Evolutionary conservation across 2,329 filamentous ascomycete species (phyloP).

Genomic region (Aspergillus alliaceus): DNA sequence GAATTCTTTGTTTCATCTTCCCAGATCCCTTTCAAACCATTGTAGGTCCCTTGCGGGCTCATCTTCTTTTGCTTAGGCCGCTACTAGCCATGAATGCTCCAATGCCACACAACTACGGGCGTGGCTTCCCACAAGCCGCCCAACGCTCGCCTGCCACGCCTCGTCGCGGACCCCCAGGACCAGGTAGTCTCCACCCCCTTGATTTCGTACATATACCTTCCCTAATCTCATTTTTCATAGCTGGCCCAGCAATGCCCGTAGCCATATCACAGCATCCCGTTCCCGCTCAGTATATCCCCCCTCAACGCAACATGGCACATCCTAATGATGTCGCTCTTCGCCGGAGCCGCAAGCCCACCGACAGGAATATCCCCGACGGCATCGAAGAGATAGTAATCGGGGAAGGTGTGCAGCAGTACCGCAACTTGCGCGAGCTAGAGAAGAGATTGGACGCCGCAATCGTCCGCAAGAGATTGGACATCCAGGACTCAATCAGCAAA

Average conservation of each 20-base stretch:
- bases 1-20: constrained; percentile 13
- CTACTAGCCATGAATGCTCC: constrained; percentile 37
- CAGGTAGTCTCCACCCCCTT: constrained; percentile 32
- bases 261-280: constrained; percentile 39
- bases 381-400: constrained; percentile 80
- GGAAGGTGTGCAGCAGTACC: constrained; percentile 79
- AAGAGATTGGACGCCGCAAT: constrained; percentile 86
- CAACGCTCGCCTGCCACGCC: constrained; percentile 45
- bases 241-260: constrained; percentile 35
- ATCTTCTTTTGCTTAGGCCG: not conserved
- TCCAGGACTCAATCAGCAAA: constrained; percentile 76
- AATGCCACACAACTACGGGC: constrained; percentile 44
- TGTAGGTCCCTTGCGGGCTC: constrained; percentile 5
- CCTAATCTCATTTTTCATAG: constrained; percentile 14
- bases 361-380: constrained; percentile 91
- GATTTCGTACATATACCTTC: constrained; percentile 12
- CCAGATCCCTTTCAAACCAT: constrained; percentile 14
- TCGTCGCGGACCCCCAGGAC: constrained; percentile 39
- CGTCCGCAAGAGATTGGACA: constrained; percentile 89
- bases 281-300: constrained; percentile 38
- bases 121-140: constrained; percentile 40
- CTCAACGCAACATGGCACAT: constrained; percentile 38
- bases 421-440: constrained; percentile 81
- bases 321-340: constrained; percentile 62
- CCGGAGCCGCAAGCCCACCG: constrained; percentile 84